phyloP scores from a whole-genome alignment of 805 yeast species.

The Cyberlindnera mississippiensis region DNA sequence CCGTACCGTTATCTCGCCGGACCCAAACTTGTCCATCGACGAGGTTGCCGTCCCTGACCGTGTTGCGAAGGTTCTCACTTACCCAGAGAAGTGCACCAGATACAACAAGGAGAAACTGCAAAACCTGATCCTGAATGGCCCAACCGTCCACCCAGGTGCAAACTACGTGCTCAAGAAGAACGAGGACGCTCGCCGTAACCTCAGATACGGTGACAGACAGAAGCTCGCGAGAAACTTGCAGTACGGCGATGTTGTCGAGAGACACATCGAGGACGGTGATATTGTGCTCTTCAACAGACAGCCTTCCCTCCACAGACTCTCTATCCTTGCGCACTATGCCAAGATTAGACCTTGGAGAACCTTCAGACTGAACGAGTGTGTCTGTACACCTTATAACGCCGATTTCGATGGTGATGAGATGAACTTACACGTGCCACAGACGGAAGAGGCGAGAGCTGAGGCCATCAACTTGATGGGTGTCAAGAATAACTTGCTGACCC shows the following conservation, averaged over 20 bases:
- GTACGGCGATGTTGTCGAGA: conserved; percentile 90
- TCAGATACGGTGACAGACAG: conserved; percentile 81
- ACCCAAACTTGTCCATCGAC: conserved; percentile 90
- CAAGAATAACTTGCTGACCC: conserved; percentile 88
- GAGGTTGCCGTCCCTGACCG: conserved; percentile 98
- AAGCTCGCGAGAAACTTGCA: conserved; percentile 72
- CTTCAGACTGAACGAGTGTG: conserved; percentile 95
- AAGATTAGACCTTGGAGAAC: conserved; percentile 98
- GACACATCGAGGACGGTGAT: conserved; percentile 97
- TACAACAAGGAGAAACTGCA: conserved; percentile 81
- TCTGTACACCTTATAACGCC: conserved; percentile 98
- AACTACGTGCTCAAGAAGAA: conserved; percentile 81
- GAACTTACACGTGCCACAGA: conserved; percentile 98
- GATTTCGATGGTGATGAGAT: conserved; percentile 99
- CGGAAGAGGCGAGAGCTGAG: conserved; percentile 98
- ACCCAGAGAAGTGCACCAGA: conserved; percentile 90
- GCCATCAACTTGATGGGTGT: conserved; percentile 99
- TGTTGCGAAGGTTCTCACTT: conserved; percentile 92
- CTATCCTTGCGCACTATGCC: conserved; percentile 93
- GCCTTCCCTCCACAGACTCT: conserved; percentile 92
- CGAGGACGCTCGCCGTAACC: conserved; percentile 81
- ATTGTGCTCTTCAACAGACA: conserved; percentile 94
- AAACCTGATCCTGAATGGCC: conserved; percentile 74
- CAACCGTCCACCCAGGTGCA: conserved; percentile 92
- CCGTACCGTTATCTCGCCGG: conserved; percentile 97